Base-by-base conservation (phyloP, 1,139 yeast genomes). In the Kodamaea ohmeri region DNA sequence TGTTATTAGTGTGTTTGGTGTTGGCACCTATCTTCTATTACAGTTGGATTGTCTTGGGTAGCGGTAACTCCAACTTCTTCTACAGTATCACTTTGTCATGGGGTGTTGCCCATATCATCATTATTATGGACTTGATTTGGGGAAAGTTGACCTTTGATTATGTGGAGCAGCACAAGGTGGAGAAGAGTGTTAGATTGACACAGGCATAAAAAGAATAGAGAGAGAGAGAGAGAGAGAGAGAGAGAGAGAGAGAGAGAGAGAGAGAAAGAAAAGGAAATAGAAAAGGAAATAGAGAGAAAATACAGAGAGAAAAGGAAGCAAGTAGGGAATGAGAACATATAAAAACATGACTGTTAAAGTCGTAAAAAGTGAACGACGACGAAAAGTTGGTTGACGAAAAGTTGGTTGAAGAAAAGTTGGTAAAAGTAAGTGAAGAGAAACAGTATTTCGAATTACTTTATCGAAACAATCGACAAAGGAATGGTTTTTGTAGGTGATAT, bases 61-160 rank as follows among this genome's bases (percentile, higher is more conserved):
- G 94, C 21, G 99, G 97, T 18, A 92, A 92, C 63, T 83, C 97
- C 44, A 92, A 92, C 63, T 92, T 92, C 67, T 92, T 89, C 66
- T 92, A 90, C 65, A 96, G 97, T 37, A 85, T 92, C 50, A 88
- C 94, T 16, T 71, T 92, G 46, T 85, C 84, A 3, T 85, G 90
- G 65, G 83, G 88, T 0, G 66, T 80, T 12, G 87, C 89, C 3
- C 74, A 89, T 51, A 79, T 81, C 0, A 61, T 87, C 25, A 67
- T 87, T 3, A 53, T 89, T 22, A 73, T 84, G 42, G 98, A 94
- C 52, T 74, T 87, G 48, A 63, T 83, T 9, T 90, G 97, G 96
- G 87, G 86, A 2, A 79, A 80, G 47, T 60, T 92, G 37, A 75
- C 85, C 26, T 60, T 67, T 36, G 96, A 89, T 50, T 88, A 83